Percentiles rank a stretch among this genome's conserved stretches.
Evolutionary conservation across 2,329 filamentous ascomycete species (phyloP).

Genomic region (Moelleriella libera): DNA sequence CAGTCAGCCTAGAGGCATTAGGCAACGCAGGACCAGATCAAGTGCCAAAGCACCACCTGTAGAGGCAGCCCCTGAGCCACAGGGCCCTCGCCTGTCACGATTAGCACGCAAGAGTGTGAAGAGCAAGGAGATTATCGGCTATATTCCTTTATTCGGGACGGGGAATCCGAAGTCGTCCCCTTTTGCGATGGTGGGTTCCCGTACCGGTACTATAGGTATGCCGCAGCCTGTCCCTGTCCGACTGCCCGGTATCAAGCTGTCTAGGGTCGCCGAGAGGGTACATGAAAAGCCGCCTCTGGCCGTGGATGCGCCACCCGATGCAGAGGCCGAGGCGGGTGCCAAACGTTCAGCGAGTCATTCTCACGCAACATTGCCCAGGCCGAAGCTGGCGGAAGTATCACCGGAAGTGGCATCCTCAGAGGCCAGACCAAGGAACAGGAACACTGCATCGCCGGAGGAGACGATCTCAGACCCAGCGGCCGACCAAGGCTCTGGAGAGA

Average conservation of each 20-base stretch:
- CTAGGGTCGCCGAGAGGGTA: not conserved
- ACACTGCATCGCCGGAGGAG: too few species aligned
- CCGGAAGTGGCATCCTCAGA: too few species aligned
- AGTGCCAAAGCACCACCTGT: not conserved
- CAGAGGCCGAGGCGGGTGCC: too few species aligned
- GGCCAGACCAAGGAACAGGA: too few species aligned
- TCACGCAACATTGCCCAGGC: too few species aligned
- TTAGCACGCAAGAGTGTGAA: constrained; percentile 27
- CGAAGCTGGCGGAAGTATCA: too few species aligned
- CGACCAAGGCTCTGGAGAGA: not conserved
- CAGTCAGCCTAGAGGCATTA: not conserved
- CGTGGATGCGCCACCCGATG: too few species aligned
- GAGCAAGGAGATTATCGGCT: constrained; percentile 33
- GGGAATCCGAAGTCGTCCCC: constrained; percentile 5
- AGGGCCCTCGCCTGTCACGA: constrained; percentile 21
- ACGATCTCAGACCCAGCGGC: too few species aligned
- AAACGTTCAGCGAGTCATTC: too few species aligned
- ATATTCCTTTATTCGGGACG: constrained; percentile 10
- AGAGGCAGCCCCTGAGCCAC: not conserved
- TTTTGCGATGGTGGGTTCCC: constrained; percentile 6
- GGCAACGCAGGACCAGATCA: not conserved
- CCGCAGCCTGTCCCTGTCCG: constrained; percentile 1
- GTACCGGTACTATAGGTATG: constrained; percentile 3
- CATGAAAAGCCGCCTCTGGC: too few species aligned
- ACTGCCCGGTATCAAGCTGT: not conserved